A percentile compares a stretch with the other conserved stretches of the same genome.
These are phyloP conservation scores for Rhodotorula mucilaginosa DNA, from an alignment of 1,284 basidiomycete species.

Conservation along the genomic window DNA sequence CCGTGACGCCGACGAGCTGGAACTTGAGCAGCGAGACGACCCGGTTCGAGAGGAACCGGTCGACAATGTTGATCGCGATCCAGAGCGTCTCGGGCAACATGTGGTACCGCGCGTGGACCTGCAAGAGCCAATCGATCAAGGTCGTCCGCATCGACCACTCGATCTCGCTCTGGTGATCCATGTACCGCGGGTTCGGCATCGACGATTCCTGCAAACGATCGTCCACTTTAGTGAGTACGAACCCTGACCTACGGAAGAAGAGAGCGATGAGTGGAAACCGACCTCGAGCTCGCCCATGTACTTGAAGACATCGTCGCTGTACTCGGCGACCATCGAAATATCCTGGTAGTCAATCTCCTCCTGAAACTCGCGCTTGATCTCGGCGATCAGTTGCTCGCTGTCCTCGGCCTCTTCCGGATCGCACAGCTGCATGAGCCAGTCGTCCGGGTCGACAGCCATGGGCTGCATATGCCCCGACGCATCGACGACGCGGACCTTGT, in stretches of 20 bases:
- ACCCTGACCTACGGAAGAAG: neutral
- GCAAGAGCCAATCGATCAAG: slow-evolving; percentile 60
- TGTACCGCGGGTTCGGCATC: slow-evolving; percentile 93
- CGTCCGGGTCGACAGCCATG: slow-evolving; percentile 28
- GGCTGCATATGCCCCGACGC: slow-evolving; percentile 3
- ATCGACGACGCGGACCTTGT: slow-evolving; percentile 31
- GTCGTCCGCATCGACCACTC: slow-evolving; percentile 71
- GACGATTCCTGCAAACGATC: slow-evolving; percentile 62
- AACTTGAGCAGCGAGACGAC: slow-evolving; percentile 63
- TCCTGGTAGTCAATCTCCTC: slow-evolving; percentile 77
- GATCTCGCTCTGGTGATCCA: slow-evolving; percentile 91
- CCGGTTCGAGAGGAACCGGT: slow-evolving; percentile 62
- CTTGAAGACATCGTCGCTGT: slow-evolving; percentile 92
- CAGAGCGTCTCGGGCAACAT: slow-evolving; percentile 66
- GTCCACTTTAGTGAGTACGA: neutral
- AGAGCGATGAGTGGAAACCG: slow-evolving; percentile 6
- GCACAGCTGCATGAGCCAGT: slow-evolving; percentile 29
- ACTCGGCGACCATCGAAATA: slow-evolving; percentile 97
- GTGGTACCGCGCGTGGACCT: slow-evolving; percentile 65
- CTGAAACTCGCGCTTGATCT: slow-evolving; percentile 49
- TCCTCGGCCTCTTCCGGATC: slow-evolving; percentile 32
- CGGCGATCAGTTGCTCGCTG: slow-evolving; percentile 41
- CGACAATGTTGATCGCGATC: slow-evolving; percentile 65
- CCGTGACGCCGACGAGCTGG: slow-evolving; percentile 63
- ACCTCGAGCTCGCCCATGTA: slow-evolving; percentile 95